These are phyloP conservation scores for Chenopodium suecicum DNA, from an alignment of 148 eudicot species.

Conservation along the genomic window DNA sequence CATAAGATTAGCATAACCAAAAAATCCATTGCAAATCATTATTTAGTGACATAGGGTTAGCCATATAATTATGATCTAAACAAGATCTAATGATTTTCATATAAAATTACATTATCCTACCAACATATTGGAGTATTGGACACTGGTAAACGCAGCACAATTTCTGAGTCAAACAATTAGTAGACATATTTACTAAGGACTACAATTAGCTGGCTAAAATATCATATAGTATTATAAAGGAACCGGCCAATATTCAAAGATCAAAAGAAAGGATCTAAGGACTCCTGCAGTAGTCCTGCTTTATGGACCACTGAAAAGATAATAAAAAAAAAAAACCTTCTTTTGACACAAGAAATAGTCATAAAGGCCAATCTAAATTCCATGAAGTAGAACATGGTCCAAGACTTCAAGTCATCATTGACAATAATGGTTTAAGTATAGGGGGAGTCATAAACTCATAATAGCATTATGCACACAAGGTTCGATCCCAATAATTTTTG, in stretches of 20 bases:
- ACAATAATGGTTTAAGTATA: conserved; percentile 5
- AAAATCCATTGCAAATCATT: background rate
- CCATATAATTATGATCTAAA: background rate
- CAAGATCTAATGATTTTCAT: background rate
- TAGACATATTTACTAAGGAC: background rate
- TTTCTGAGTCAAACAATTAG: background rate
- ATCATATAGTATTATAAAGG: background rate
- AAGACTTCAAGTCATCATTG: background rate
- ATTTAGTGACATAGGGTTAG: background rate
- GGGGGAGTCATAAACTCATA: too few relatives aligned
- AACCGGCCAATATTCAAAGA: background rate
- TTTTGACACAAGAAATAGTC: conserved; percentile 8
- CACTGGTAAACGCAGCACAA: background rate
- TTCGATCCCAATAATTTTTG: too few relatives aligned
- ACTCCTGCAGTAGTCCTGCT: background rate
- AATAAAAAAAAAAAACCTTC: background rate
- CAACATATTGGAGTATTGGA: background rate
- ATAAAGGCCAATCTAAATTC: conserved; percentile 1
- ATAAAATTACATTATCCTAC: background rate
- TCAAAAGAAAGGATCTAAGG: conserved; percentile 5
- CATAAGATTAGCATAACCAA: background rate
- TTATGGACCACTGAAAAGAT: conserved; percentile 7
- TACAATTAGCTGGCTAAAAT: background rate
- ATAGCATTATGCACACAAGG: too few relatives aligned
- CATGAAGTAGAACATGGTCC: conserved; percentile 4